Base-by-base conservation (phyloP, 495 filamentous ascomycete genomes). In the Pyronema domesticum region DNA sequence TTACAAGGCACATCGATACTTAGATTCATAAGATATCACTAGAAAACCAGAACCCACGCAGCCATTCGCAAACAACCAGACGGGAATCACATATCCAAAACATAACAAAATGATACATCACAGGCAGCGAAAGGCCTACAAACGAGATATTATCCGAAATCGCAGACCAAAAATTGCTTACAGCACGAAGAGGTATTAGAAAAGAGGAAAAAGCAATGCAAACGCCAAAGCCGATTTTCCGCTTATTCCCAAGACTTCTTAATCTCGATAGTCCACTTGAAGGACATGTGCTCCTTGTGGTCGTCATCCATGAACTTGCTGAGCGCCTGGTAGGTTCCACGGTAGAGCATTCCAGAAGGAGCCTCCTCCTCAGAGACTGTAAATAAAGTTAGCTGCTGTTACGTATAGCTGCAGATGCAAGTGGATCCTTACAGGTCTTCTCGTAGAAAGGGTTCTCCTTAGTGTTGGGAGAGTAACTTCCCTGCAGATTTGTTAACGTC, bases 221-320 rank as follows among this genome's bases (percentile, higher is more conserved):
- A 13, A 55, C 43, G 15, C 10, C 17, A 36, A 23, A 57, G 37
- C 19, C 8, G 19, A 46, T 14, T 30, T 46, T 30, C 23, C 23
- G 23, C 23, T 65, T 52, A 71, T 64, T 79, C 82, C 93, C 91
- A 96, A 65, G 89, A 84, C 75, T 95, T 98, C 68, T 78, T 75
- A 64, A 98, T 94, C 60, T 94, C 82, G 61, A 98, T 95, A 48
- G 77, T 74, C 91, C 91, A 98, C 54, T 89, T 80, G 69, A 98
- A 96, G 61, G 80, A 70, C 39, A 98, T 74, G 68, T 96, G 86
- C 34, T 73, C 79, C 67, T 85, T 77, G 57, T 85, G 74, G 70
- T 98, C 91, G 57, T 98, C 91, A 66, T 98, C 91, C 53, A 91
- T 72, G 69, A 98, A 96, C 68, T 76, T 84, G 51, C 83, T 91